phyloP scores from a whole-genome alignment of 202 grass and related monocot genomes.

The Zizania palustris region DNA sequence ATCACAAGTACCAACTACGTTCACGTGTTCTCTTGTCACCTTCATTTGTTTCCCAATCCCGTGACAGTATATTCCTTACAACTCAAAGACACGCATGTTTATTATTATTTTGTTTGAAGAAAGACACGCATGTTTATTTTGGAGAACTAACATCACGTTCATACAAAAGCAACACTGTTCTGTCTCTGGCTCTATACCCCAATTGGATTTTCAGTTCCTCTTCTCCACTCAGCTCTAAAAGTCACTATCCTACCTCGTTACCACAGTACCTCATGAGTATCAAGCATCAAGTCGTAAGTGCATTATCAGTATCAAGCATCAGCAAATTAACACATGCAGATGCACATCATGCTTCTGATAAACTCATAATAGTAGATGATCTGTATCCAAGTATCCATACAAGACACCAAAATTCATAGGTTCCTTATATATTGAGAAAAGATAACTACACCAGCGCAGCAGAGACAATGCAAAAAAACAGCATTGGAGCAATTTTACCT shows the following conservation, averaged over 20 bases:
- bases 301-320: neutral
- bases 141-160: neutral
- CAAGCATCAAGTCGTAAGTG: neutral
- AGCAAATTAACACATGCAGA: neutral
- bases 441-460: neutral
- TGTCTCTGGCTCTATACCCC: neutral
- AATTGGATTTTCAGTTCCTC: neutral
- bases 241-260: neutral
- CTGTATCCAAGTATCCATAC: neutral
- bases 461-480: constrained; percentile 10
- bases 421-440: neutral
- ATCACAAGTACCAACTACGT: too few relatives aligned
- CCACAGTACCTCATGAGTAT: neutral
- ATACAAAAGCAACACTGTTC: neutral
- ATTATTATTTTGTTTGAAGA: too few relatives aligned
- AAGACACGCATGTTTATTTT: constrained; percentile 14
- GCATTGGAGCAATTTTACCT: neutral
- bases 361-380: neutral
- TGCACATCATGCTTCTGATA: neutral
- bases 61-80: constrained; percentile 17
- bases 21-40: too few relatives aligned
- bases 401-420: neutral
- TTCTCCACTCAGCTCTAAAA: neutral
- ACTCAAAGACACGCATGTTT: neutral
- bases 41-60: too few relatives aligned